Base-by-base conservation (phyloP, 768 basidiomycete species). In the Symmetrospora coprosmae region DNA sequence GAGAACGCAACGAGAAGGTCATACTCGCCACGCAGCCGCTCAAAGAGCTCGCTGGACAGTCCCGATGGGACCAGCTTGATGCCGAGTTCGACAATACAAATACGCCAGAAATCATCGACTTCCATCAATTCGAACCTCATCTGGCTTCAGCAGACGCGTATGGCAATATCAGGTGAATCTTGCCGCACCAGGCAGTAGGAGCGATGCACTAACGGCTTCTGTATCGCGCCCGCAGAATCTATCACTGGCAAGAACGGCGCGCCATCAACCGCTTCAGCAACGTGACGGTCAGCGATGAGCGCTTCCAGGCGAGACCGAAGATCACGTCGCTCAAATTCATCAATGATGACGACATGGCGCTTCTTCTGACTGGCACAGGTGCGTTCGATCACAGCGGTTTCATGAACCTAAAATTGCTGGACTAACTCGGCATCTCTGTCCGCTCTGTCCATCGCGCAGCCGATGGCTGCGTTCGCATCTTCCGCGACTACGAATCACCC, bases 111-210 rank as follows among this genome's bases (percentile, higher is more conserved):
- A 84, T 82, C 23, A 80, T 96, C 76, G 80, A 81, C 1, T 86
- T 99, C 77, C 92, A 97, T 71, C 81, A 89, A 2, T 97, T 83
- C 68, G 92, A 97, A 69, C 80, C 85, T 27, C 87, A 96, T 65
- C 74, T 97, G 14, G 80, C 87, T 27, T 75, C 90, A 6, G 82
- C 88, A 6, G 88, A 92, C 68, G 87, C 91, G 65, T 75, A 78
- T 23, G 87, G 92, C 70, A 81, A 84, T 73, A 81, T 97, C 65
- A 85, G 81, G 89, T 92, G 60, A 31, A 72, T 66, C 76, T 72
- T 38, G 17, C 2, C 13, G 30, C 38, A 45, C 4, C 28, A 25
- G 16, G 27, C 19, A 1, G 25, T 2, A 14, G 23, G 23, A 19
- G 13, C 52, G 39, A 25, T 17, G 7, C 55, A 45, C 41, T 48